Percentiles rank a stretch among this genome's conserved stretches.
These are phyloP conservation scores for Malbranchea zuffiana DNA, from an alignment of 2,329 filamentous ascomycete genomes.

Conservation along the genomic window DNA sequence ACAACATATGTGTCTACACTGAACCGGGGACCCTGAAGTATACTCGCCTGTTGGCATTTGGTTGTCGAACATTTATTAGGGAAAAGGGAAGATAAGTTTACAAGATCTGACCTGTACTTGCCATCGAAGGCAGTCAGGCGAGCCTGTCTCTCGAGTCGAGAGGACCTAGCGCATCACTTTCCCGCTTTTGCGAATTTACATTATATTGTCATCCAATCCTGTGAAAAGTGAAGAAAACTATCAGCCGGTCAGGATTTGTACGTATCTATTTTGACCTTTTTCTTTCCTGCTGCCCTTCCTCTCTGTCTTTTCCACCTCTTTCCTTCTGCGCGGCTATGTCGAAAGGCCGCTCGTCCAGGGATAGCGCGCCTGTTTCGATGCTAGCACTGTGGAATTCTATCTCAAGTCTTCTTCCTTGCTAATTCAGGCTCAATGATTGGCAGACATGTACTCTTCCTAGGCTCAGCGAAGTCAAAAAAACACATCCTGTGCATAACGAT, in stretches of 20 bases:
- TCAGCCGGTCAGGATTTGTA: conserved; percentile 17
- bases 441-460: conserved; percentile 37
- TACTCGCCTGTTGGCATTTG: conserved; percentile 11
- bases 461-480: conserved; percentile 22
- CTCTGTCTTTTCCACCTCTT: conserved; percentile 3
- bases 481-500: conserved; percentile 33
- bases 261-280: conserved; percentile 16
- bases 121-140: conserved; percentile 21
- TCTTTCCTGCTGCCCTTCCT: conserved; percentile 6
- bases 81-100: conserved; percentile 8
- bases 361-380: too few relatives aligned
- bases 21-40: conserved; percentile 6
- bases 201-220: conserved; percentile 7
- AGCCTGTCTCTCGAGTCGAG: conserved; percentile 13
- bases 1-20: too few relatives aligned
- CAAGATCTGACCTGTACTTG: conserved; percentile 17
- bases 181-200: conserved; percentile 12
- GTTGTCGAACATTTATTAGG: conserved; percentile 11
- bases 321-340: too few relatives aligned
- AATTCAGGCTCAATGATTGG: conserved; percentile 27
- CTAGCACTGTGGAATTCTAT: too few relatives aligned
- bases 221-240: conserved; percentile 8
- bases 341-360: too few relatives aligned
- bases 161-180: conserved; percentile 9
- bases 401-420: conserved; percentile 21